Base-by-base conservation (phyloP, 768 basidiomycete genomes). In the Chalciporus pseudorubinellus region DNA sequence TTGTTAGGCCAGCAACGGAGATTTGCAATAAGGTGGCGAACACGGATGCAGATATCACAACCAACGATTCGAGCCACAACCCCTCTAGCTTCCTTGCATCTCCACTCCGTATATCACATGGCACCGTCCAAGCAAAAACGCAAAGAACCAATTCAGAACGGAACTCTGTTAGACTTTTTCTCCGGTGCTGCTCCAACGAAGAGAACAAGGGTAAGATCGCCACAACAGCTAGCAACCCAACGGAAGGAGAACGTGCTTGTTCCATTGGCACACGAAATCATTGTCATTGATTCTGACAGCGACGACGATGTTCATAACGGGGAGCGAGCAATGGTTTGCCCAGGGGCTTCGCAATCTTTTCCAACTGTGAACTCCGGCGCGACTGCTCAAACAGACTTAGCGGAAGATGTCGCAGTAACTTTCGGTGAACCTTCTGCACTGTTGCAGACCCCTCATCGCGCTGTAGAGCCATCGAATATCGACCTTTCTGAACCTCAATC, bases 271-370 rank as follows among this genome's bases (percentile, higher is more conserved):
- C 46, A 64, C 55, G 78, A 84, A 56, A 60, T 84, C 55, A 84
- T 85, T 42, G 66, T 84, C 50, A 79, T 87, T 49, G 83, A 85
- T 61, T 84, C 83, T 18, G 84, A 84, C 57, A 77, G 77, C 46
- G 83, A 84, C 22, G 64, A 65, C 4, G 59, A 28, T 9, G 28
- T 28, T 26, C 50, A 29, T 14, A 39, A 19, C n/a, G 46, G 43
- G 16, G 38, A 38, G 33, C 39, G 44, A 22, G 8, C 28, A 34
- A 20, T 29, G 0, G 4, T 18, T 42, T 45, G 16, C 24, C 20
- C 21, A 16, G 31, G 12, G 21, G 26, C 14, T 10, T 50, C 36
- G 21, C 44, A 42, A 41, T 18, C 24, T 7, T n/a, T 14, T 20
- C 48, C 3, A 19, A 34, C 49, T 34, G n/a, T n/a, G 41, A 39